Base-by-base conservation (phyloP, 495 filamentous ascomycete species). In the Cercophora newfieldiana region DNA sequence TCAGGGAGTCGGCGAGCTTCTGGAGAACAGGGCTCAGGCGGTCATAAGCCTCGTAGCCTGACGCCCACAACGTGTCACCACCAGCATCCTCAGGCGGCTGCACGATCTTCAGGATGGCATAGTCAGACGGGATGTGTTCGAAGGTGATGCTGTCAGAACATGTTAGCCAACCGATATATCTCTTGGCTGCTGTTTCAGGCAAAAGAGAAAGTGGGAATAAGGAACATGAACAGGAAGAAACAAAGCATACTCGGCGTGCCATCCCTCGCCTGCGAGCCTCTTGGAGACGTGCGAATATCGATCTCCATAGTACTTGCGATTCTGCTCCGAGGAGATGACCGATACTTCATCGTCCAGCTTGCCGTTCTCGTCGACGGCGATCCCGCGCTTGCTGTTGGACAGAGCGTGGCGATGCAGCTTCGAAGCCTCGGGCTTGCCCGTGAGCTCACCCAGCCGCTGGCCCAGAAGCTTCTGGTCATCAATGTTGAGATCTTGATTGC, bases 21-120 rank as follows among this genome's bases (percentile, higher is more conserved):
- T 86, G 86, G 70, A 88, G 84, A 0, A 85, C 78, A 6, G 83
- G 71, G 0, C 86, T 89, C 37, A 92, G 73, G 7, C 88, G 86
- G 71, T 92, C 90, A 69, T 89, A 92, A 3, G 88, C 80, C 66
- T 91, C 89, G 65, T 91, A 91, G 1, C 86, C 88, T 0, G 83
- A 86, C 3, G 87, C 89, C 87, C 86, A 90, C 3, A 92, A 80
- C 1, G 85, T 88, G 69, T 88, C 89, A 24, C 89, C 89, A 7
- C 89, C 89, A 0, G 83, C 87, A 47, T 78, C 75, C 59, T 79
- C 77, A 1, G 89, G 89, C 1, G 87, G 78, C 33, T 83, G 77
- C 26, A 81, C 79, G 24, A 91, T 73, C 56, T 84, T 82, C 5
- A 89, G 79, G 33, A 82, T 81, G 3, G 87, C 83, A 66, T 91